Percentiles rank a stretch among this genome's conserved stretches.
phyloP scores from a whole-genome alignment of 768 basidiomycete species.

The Cystofilobasidium bisporidii region DNA sequence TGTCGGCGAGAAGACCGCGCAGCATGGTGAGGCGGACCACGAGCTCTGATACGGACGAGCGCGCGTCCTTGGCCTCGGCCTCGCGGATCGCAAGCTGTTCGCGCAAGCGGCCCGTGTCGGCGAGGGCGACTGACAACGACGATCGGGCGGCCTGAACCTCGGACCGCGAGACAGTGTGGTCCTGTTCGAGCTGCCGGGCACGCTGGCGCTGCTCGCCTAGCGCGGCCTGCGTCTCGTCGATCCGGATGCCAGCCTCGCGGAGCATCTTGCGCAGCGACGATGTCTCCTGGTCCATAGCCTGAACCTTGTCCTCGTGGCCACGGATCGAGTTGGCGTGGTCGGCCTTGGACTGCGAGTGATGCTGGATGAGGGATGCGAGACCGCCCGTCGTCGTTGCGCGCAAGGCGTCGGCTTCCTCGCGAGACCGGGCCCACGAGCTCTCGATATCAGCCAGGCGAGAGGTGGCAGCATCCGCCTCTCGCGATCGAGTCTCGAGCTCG shows the following conservation, averaged over 20 bases:
- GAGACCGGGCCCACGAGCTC: constrained; percentile 81
- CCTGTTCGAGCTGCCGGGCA: constrained; percentile 55
- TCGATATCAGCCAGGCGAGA: constrained; percentile 66
- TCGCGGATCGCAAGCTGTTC: constrained; percentile 64
- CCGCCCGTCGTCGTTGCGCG: constrained; percentile 74
- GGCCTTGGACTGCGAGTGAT: constrained; percentile 70
- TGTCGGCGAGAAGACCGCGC: constrained; percentile 76
- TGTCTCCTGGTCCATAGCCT: constrained; percentile 68
- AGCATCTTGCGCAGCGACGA: constrained; percentile 68
- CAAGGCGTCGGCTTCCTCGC: constrained; percentile 86
- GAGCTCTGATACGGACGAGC: constrained; percentile 58
- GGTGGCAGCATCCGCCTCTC: constrained; percentile 63
- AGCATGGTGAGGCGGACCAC: constrained; percentile 67
- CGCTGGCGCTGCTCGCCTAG: constrained; percentile 60
- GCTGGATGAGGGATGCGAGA: constrained; percentile 76
- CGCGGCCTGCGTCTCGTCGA: constrained; percentile 59
- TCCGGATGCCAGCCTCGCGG: constrained; percentile 60
- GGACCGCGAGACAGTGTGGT: constrained; percentile 55
- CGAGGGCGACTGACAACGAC: constrained; percentile 52
- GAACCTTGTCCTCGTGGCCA: constrained; percentile 70
- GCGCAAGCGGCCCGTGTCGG: constrained; percentile 59
- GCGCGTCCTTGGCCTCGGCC: constrained; percentile 52
- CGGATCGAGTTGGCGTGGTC: constrained; percentile 69
- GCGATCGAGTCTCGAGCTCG: constrained; percentile 65
- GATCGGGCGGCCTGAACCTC: constrained; percentile 54